Evolutionary conservation across 305 asterid species (phyloP).

Genomic region (Andrographis paniculata): DNA sequence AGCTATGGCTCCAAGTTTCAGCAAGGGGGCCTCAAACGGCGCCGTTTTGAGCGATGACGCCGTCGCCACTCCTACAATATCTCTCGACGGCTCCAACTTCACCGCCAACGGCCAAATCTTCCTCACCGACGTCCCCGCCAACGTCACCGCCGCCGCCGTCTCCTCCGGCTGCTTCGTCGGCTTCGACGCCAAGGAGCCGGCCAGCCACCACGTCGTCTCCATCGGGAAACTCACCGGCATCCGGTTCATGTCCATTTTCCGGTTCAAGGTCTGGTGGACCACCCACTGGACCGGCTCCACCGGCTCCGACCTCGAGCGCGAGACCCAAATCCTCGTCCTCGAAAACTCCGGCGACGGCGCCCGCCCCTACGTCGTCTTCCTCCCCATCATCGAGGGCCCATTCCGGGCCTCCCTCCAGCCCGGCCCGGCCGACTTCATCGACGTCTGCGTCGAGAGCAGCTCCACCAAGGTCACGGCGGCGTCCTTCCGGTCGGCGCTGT

Average conservation of each 20-base stretch:
- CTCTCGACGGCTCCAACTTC: conserved; percentile 1
- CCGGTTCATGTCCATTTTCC: conserved; percentile 75
- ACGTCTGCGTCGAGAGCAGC: conserved; percentile 74
- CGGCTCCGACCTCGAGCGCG: conserved; percentile 77
- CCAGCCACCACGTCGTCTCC: conserved; percentile 64
- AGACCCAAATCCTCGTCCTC: conserved; percentile 71
- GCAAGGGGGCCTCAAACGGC: not conserved
- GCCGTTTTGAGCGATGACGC: not conserved
- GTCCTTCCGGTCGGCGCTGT: conserved; percentile 48
- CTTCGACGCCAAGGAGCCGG: conserved; percentile 41
- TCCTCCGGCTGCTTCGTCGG: conserved; percentile 81
- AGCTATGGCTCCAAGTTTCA: not conserved
- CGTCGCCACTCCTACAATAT: not conserved
- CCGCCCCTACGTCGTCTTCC: conserved; percentile 59
- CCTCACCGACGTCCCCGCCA: not conserved
- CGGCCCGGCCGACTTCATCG: conserved; percentile 48
- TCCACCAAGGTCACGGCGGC: conserved; percentile 47
- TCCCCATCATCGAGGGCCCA: conserved; percentile 69
- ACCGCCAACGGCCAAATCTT: not conserved
- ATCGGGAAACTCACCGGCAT: conserved; percentile 65
- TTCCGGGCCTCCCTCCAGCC: conserved; percentile 88
- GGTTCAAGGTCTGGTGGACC: conserved; percentile 99
- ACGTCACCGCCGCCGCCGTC: conserved; percentile 5
- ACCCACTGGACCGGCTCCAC: conserved; percentile 78
- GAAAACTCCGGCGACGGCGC: conserved; percentile 25